These are phyloP conservation scores for Cyanidioschyzon merolae DNA, from an alignment of 23 red algal genomes.

Conservation along the genomic window DNA sequence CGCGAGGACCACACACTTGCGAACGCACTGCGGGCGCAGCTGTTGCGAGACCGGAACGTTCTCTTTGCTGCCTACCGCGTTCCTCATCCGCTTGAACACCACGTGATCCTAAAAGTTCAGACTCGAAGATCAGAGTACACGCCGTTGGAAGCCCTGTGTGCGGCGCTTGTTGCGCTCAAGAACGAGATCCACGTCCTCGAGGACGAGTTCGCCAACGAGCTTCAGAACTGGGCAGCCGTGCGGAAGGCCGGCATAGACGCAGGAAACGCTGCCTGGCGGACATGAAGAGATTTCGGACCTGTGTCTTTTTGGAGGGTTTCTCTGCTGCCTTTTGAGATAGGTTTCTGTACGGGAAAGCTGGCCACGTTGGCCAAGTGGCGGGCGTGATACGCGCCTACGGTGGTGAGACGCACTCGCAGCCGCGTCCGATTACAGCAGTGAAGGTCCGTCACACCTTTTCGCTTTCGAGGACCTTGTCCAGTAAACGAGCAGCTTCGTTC, in stretches of 20 bases:
- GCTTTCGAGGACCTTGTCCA: no score
- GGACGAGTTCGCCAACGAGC: conserved; percentile 18
- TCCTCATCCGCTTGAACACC: conserved; percentile 85
- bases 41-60: conserved; percentile 75
- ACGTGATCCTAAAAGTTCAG: conserved; percentile 68
- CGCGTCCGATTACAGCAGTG: no score
- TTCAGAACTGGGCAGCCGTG: conserved; percentile 11
- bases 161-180: conserved; percentile 18
- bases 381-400: no score
- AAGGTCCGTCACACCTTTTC: no score
- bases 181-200: conserved; percentile 21
- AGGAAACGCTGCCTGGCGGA: not conserved
- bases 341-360: no score
- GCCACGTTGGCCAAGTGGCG: no score
- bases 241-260: not conserved
- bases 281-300: no score
- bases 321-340: no score
- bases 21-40: conserved; percentile 89
- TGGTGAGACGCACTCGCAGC: no score
- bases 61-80: conserved; percentile 79
- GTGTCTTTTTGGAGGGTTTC: no score
- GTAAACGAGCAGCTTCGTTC: no score
- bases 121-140: conserved; percentile 25
- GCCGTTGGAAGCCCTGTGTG: conserved; percentile 20
- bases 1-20: conserved; percentile 93